Base-by-base conservation (phyloP, 2,329 filamentous ascomycete species). In the Rosellinia necatrix region DNA sequence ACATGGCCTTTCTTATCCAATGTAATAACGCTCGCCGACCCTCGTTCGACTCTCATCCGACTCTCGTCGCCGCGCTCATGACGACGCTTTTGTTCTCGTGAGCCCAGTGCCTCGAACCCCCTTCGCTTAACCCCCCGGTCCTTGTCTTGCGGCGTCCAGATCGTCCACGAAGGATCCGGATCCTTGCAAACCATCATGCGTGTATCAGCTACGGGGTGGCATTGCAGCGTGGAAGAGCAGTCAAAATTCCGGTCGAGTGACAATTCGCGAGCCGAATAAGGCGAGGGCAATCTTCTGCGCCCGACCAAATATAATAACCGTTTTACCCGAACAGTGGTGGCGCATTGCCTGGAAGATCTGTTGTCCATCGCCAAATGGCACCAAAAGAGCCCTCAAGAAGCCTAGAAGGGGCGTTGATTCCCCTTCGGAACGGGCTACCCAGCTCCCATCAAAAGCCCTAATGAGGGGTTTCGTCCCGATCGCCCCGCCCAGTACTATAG, bases 231-330 rank as follows among this genome's bases (percentile, higher is more conserved):
- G 30, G 53, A 42, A 37, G 24, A 46, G 32, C 42, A 60, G 53
- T 53, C 44, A 53, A 53, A 48, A 12, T 4, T 19, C 29, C 15
- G 30, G 21, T 35, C 27, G 49, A 21, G 49, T 60, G 29, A 30
- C 51, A 60, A 55, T 52, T 60, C 58, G 50, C 38, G 25, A 58
- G 27, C 55, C 58, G 58, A 60, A 48, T 52, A 43, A 40, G 54
- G 58, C 58, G 50, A 57, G 38, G 37, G 48, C 43, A 58, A 49
- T 60, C 49, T 49, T 32, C 34, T 46, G 53, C 49, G 40, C 53
- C 43, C 17, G 47, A 41, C 30, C 40, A 57, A 19, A 47, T 50
- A 38, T 25, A 48, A 59, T 57, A 57, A 54, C 58, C 58, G 47
- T 48, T 60, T 54, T 58, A 58, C 42, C 54, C 55, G 50, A 51